Base-by-base conservation (phyloP, 768 basidiomycete genomes). In the Mycena albidolilacea region DNA sequence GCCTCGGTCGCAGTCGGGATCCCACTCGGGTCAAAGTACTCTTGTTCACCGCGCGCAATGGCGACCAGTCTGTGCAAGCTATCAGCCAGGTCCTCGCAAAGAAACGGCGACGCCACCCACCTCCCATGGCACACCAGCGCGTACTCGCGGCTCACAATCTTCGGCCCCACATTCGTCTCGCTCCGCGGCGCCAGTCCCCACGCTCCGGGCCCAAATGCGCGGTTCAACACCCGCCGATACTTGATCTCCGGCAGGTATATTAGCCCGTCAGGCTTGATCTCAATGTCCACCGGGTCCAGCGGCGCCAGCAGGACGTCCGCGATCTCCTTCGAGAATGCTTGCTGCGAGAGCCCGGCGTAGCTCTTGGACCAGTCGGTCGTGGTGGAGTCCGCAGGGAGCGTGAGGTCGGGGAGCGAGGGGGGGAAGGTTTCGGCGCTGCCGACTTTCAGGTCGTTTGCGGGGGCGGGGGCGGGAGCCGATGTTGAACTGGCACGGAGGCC, bases 161-260 rank as follows among this genome's bases (percentile, higher is more conserved):
- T 94, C 2, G 94, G 92, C 0, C 93, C 90, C 10, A 98, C 95
- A 76, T 96, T 94, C 7, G 95, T 97, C 82, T 97, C 95, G 57
- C 94, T 92, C 15, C 97, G 89, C 2, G 97, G 97, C 14, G 97
- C 97, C 57, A 98, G 89, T 12, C 97, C 97, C 97, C 97, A 98
- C 7, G 93, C 97, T 8, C 97, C 97, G 21, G 97, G 97, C 12
- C 97, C 97, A 78, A 99, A 98, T 0, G 97, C 96, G 76, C 88
- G 91, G 85, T 98, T 98, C 59, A 98, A 83, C 43, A 95, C 91
- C 30, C 97, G 90, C 19, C 97, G 90, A 79, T 98, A 99, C 80
- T 98, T 97, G 78, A 98, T 99, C 82, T 98, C 97, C 21, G 97
- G 97, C 8, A 99, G 90, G 82, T 98, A 99, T 12, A 98, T 84